These are phyloP conservation scores for Trichoderma sp. DNA, from an alignment of 2,329 filamentous ascomycete species.

Conservation along the genomic window DNA sequence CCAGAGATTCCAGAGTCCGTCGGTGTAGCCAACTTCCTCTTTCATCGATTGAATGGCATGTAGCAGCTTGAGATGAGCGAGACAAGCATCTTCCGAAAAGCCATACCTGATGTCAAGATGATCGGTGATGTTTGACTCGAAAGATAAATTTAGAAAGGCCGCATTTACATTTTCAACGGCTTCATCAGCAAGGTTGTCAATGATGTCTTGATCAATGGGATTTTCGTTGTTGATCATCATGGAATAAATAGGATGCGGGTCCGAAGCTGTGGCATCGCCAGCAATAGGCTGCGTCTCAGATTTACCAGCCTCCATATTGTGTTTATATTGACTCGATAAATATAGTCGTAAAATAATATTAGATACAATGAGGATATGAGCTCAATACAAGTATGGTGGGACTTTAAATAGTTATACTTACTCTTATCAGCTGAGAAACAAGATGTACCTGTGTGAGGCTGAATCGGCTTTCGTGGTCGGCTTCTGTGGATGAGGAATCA, in stretches of 20 bases:
- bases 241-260: background rate
- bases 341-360: background rate
- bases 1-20: constrained; percentile 68
- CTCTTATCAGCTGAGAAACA: background rate
- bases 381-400: background rate
- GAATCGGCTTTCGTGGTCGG: background rate
- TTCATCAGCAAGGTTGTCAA: background rate
- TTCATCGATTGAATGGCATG: constrained; percentile 69
- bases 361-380: background rate
- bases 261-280: background rate
- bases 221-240: background rate
- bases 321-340: background rate
- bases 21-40: constrained; percentile 66
- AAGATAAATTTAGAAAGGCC: background rate
- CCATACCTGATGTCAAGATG: background rate
- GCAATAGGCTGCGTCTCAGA: background rate
- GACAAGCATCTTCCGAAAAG: constrained; percentile 56
- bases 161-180: background rate
- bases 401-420: background rate
- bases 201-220: background rate
- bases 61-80: constrained; percentile 75
- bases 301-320: background rate
- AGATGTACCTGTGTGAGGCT: background rate
- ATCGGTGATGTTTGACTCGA: background rate
- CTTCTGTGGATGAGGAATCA: background rate